Conservation (phyloP, 192 early-diverging fungal species). For the Helicostylum pulchrum region DNA sequence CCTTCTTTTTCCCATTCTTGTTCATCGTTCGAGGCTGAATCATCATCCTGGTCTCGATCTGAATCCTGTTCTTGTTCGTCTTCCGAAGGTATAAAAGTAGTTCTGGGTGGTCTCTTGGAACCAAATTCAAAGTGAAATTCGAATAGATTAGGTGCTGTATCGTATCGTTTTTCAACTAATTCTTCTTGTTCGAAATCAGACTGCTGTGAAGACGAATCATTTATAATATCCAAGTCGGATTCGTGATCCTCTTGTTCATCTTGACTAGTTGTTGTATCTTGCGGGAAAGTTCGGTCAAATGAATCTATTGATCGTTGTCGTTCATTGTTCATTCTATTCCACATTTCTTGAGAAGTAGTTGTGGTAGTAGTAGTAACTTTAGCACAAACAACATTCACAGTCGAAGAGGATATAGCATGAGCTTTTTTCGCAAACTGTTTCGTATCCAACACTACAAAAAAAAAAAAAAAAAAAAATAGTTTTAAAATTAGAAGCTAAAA, state of each 20-base stretch:
- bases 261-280: no score
- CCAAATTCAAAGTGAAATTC: slow-evolving; percentile 21
- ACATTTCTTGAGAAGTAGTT: slow-evolving; percentile 9
- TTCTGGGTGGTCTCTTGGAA: slow-evolving; percentile 10
- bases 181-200: not conserved
- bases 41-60: not conserved
- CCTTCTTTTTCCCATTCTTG: no score
- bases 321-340: slow-evolving; percentile 11
- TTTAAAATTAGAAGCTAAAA: not conserved
- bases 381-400: slow-evolving; percentile 1
- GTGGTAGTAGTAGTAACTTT: not conserved
- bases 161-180: no score
- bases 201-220: not conserved
- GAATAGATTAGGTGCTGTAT: not conserved
- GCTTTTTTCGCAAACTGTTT: slow-evolving; percentile 9
- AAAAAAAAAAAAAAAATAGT: no score
- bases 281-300: not conserved
- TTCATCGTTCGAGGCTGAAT: not conserved
- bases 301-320: slow-evolving; percentile 5
- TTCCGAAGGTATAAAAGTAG: not conserved
- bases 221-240: not conserved
- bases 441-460: not conserved
- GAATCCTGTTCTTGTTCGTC: no score
- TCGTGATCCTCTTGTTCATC: slow-evolving; percentile 4
- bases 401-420: not conserved